These are phyloP conservation scores for Malassezia dermatis DNA, from an alignment of 1,284 basidiomycete species.

Conservation along the genomic window DNA sequence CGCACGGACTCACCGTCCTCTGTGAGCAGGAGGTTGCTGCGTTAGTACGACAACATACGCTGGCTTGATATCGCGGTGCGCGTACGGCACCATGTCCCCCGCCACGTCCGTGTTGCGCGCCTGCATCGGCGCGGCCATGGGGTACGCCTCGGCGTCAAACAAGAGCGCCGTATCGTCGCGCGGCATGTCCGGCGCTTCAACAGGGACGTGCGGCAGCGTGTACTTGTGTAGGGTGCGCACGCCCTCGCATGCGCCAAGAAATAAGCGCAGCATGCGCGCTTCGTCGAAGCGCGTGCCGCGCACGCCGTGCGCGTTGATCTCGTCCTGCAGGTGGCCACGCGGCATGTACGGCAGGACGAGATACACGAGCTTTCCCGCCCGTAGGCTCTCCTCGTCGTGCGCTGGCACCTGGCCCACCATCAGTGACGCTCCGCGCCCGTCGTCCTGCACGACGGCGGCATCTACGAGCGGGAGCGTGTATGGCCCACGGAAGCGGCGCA, in stretches of 20 bases:
- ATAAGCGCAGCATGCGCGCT: slow-evolving; percentile 72
- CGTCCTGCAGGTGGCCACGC: slow-evolving; percentile 77
- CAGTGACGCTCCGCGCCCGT: slow-evolving; percentile 11
- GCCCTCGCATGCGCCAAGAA: slow-evolving; percentile 85
- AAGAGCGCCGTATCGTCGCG: slow-evolving; percentile 17
- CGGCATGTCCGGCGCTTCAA: slow-evolving; percentile 14
- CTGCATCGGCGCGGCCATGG: slow-evolving; percentile 30
- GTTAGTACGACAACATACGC: slow-evolving; percentile 55
- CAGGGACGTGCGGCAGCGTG: slow-evolving; percentile 25
- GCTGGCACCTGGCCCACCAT: slow-evolving; percentile 30
- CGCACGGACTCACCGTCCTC: slow-evolving; percentile 68
- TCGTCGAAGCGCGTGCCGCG: slow-evolving; percentile 76
- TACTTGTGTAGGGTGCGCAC: slow-evolving; percentile 78
- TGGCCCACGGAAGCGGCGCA: slow-evolving; percentile 42
- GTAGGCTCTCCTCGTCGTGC: slow-evolving; percentile 23
- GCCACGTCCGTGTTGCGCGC: slow-evolving; percentile 51
- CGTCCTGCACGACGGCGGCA: slow-evolving; percentile 42
- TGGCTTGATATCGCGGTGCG: slow-evolving; percentile 93
- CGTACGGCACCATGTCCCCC: slow-evolving; percentile 61
- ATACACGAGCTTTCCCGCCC: slow-evolving; percentile 38
- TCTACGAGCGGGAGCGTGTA: slow-evolving; percentile 45
- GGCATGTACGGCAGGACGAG: slow-evolving; percentile 75
- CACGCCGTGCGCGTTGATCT: slow-evolving; percentile 75
- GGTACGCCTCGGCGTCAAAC: slow-evolving; percentile 24
- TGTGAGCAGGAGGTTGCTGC: slow-evolving; percentile 77